Conservation (phyloP, 2,329 filamentous ascomycete genomes). For the Leptographium lundbergii region DNA sequence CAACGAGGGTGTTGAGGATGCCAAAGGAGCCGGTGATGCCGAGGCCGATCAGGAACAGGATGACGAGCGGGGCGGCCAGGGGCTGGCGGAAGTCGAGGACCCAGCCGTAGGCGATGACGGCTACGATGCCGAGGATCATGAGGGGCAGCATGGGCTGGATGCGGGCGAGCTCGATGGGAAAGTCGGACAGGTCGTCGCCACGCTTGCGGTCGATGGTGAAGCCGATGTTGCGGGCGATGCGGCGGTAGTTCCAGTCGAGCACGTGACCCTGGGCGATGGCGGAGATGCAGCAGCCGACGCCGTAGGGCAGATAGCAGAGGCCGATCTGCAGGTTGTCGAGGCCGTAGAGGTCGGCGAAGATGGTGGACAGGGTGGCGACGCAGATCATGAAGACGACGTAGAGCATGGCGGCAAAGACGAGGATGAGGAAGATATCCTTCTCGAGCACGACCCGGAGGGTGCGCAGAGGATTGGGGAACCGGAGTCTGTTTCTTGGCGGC, state of each 20-base stretch:
- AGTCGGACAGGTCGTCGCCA: constrained; percentile 35
- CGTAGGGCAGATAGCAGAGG: constrained; percentile 42
- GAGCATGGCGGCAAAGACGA: constrained; percentile 38
- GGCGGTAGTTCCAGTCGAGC: constrained; percentile 57
- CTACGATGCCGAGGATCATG: constrained; percentile 38
- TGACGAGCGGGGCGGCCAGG: constrained; percentile 40
- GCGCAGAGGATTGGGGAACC: constrained; percentile 43
- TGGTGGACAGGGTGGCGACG: constrained; percentile 37
- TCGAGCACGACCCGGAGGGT: constrained; percentile 41
- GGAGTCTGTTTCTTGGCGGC: background rate
- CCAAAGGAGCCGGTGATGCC: constrained; percentile 49
- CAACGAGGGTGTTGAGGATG: constrained; percentile 48
- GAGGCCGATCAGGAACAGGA: constrained; percentile 44
- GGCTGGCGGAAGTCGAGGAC: constrained; percentile 26
- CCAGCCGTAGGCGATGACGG: constrained; percentile 44
- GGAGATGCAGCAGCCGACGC: constrained; percentile 34
- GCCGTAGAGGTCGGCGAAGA: constrained; percentile 37
- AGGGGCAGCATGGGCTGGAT: constrained; percentile 42
- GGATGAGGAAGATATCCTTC: constrained; percentile 42
- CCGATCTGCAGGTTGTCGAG: constrained; percentile 39
- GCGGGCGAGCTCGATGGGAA: constrained; percentile 43
- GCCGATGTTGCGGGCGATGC: constrained; percentile 48
- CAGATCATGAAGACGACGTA: constrained; percentile 44
- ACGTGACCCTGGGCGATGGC: constrained; percentile 43
- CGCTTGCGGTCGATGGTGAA: constrained; percentile 48